Conservation (phyloP, 2,329 filamentous ascomycete genomes). For the Amphichorda felina region DNA sequence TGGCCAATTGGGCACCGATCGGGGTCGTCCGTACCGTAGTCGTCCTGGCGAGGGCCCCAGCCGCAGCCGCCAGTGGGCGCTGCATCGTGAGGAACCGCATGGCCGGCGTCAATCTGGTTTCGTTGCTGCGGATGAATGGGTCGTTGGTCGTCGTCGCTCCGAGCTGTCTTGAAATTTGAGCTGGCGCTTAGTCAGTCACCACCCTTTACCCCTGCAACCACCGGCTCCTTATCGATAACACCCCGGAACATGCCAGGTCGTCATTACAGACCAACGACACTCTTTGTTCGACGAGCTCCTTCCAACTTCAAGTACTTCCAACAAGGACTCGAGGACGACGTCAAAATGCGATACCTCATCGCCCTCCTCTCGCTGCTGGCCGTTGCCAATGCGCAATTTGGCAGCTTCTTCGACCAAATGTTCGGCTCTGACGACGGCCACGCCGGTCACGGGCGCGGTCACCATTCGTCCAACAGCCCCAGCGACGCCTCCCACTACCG, state of each 20-base stretch:
- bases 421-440: conserved; percentile 49
- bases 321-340: background rate
- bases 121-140: background rate
- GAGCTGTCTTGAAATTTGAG: conserved; percentile 1
- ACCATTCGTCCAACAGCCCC: conserved; percentile 57
- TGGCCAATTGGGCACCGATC: conserved; percentile 19
- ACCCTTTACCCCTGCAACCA: too few relatives aligned
- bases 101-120: conserved; percentile 8
- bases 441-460: conserved; percentile 29
- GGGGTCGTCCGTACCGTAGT: conserved; percentile 13
- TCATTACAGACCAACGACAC: background rate
- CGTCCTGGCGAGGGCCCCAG: background rate
- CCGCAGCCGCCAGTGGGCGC: conserved; percentile 28
- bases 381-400: conserved; percentile 67
- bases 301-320: background rate
- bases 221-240: conserved; percentile 1
- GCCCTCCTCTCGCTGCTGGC: conserved; percentile 48
- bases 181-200: conserved; percentile 1
- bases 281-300: background rate
- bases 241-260: conserved; percentile 2
- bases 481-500: conserved; percentile 78
- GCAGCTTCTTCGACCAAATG: conserved; percentile 93
- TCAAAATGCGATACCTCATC: conserved; percentile 20
- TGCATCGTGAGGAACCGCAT: conserved; percentile 36
- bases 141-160: too few relatives aligned